phyloP scores from a whole-genome alignment of 1,284 basidiomycete species.

The Xerocomus minutiporus region DNA sequence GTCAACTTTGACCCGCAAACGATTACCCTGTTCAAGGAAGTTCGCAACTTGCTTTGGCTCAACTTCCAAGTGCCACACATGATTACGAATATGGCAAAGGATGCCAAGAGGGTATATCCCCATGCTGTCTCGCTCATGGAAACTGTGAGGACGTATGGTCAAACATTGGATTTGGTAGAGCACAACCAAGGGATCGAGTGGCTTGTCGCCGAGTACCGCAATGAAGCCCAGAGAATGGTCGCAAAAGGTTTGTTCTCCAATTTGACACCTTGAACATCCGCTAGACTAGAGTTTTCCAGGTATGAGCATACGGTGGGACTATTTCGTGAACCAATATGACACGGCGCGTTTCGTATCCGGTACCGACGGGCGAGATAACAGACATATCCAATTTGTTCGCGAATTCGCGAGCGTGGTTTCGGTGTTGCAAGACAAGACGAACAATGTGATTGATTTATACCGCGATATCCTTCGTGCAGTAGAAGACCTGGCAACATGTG shows the following conservation, averaged over 20 bases:
- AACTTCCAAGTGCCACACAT: conserved; percentile 94
- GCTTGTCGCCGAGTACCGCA: conserved; percentile 89
- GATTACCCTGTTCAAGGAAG: conserved; percentile 97
- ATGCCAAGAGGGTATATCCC: conserved; percentile 96
- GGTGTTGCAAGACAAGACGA: conserved; percentile 91
- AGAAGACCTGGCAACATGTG: conserved; percentile 83
- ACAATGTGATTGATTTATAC: conserved; percentile 88
- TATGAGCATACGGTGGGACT: conserved; percentile 94
- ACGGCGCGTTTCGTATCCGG: conserved; percentile 67
- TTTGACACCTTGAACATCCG: not conserved
- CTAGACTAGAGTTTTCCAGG: conserved; percentile 39
- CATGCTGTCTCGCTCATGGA: conserved; percentile 99
- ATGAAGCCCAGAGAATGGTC: conserved; percentile 89
- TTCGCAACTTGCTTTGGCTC: conserved; percentile 92
- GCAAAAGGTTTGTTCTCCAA: conserved; percentile 54
- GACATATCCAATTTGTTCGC: conserved; percentile 90
- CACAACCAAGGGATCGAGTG: conserved; percentile 87
- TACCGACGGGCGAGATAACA: conserved; percentile 76
- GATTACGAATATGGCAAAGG: conserved; percentile 94
- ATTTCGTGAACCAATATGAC: conserved; percentile 91
- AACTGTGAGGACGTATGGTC: conserved; percentile 93
- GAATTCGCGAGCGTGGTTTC: conserved; percentile 93
- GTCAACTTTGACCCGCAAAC: conserved; percentile 99
- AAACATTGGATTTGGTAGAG: conserved; percentile 88
- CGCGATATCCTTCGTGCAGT: conserved; percentile 81